Conservation (phyloP, 179 eudicot genomes). For the Patellifolia procumbens region DNA sequence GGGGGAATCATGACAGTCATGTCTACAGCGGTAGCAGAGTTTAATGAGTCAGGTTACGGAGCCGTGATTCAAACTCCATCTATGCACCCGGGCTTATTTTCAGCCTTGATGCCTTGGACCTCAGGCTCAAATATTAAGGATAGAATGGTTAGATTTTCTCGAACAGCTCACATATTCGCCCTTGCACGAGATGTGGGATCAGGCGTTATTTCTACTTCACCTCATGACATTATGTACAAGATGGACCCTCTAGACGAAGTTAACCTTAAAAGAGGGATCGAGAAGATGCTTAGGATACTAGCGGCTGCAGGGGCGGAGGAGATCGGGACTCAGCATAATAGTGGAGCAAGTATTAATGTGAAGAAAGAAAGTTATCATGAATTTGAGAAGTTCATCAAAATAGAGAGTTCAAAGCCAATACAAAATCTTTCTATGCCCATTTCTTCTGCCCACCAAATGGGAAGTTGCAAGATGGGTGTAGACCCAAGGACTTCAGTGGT, state of each 20-base stretch:
- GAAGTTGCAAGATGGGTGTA: conserved; percentile 67
- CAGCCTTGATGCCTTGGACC: conserved; percentile 56
- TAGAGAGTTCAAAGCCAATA: conserved; percentile 47
- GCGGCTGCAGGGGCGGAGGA: conserved; percentile 76
- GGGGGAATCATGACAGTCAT: conserved; percentile 71
- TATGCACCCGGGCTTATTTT: conserved; percentile 65
- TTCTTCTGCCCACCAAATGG: conserved; percentile 78
- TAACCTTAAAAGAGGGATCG: conserved; percentile 45
- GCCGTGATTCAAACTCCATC: conserved; percentile 67
- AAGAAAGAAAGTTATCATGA: conserved; percentile 39
- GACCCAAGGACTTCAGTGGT: conserved; percentile 49
- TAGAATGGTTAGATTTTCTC: conserved; percentile 56
- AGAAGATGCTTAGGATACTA: conserved; percentile 55
- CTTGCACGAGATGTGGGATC: conserved; percentile 60
- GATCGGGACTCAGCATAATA: conserved; percentile 55
- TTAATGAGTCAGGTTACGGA: conserved; percentile 42
- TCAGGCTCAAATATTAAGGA: conserved; percentile 50
- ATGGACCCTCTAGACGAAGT: conserved; percentile 40
- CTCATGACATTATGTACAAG: conserved; percentile 36
- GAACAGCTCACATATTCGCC: conserved; percentile 63
- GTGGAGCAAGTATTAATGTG: conserved; percentile 44
- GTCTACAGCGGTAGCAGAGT: conserved; percentile 46
- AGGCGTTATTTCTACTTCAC: conserved; percentile 38
- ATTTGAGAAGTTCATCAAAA: conserved; percentile 59
- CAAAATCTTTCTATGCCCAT: conserved; percentile 32